Base-by-base conservation (phyloP, 495 filamentous ascomycete genomes). In the Aspergillus ellipticus region DNA sequence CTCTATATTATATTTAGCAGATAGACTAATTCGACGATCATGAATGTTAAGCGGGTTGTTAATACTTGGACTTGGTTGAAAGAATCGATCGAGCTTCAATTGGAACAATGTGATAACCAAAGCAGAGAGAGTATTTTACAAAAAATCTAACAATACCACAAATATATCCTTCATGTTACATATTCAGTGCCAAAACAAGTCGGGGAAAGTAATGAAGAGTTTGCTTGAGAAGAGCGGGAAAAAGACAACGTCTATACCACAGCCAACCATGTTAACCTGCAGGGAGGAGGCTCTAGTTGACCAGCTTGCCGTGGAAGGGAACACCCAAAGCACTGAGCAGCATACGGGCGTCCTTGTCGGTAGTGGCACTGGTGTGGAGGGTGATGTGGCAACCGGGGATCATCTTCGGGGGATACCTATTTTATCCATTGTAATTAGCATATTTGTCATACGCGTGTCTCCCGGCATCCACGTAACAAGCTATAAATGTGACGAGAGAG, bases 341-440 rank as follows among this genome's bases (percentile, higher is more conserved):
- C 55, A 97, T 66, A 58, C 89, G 83, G n/a, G 91, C 95, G 65
- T 98, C 93, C 63, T 86, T 85, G 65, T 98, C 92, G 16, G 88
- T 95, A 17, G 78, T 91, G 41, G 94, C 94, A 31, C 88, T 83
- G 5, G 94, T 97, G 71, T 96, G 89, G 52, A 96, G 69, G 31
- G 86, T 89, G 52, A 98, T 81, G 60, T 95, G 84, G 71, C 89
- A 88, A 64, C 90, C 92, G 5, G 94, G 90, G 47, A 98, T 89
- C 92, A 96, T 93, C 76, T 88, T 90, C 21, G 89, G 82, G 19
- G 91, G 90, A 67, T 95, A 96, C 78, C 79, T 82, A n/a, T 39
- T 37, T n/a, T n/a, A n/a, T 4, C 11, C 35, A n/a, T 15, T 39
- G 6, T 4, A n/a, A 39, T 39, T n/a, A 39, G 35, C n/a, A 39